Conservation (phyloP, 2,329 filamentous ascomycete species). For the Curvularia spicifera region DNA sequence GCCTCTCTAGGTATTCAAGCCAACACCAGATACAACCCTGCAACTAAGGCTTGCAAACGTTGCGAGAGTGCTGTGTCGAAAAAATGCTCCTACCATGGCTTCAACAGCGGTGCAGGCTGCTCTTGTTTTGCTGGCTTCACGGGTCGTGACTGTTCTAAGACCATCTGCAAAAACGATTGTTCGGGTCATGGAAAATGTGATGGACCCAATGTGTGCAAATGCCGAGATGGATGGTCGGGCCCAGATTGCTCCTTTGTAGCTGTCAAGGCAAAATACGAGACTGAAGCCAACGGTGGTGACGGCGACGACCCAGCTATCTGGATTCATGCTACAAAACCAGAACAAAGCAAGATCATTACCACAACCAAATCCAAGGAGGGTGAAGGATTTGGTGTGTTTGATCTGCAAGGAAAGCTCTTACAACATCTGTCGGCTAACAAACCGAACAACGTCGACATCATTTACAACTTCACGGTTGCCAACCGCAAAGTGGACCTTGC, state of each 20-base stretch:
- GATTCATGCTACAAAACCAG: conserved; percentile 40
- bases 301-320: conserved; percentile 45
- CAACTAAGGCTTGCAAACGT: conserved; percentile 22
- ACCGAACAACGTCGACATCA: conserved; percentile 63
- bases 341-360: conserved; percentile 58
- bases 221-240: conserved; percentile 34
- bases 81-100: conserved; percentile 34
- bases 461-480: conserved; percentile 57
- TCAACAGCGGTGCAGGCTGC: conserved; percentile 18
- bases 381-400: conserved; percentile 59
- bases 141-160: conserved; percentile 29
- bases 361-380: conserved; percentile 60
- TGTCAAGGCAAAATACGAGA: conserved; percentile 41
- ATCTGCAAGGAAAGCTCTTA: conserved; percentile 57
- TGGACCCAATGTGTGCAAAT: conserved; percentile 38
- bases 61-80: conserved; percentile 26
- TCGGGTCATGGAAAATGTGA: conserved; percentile 36
- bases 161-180: conserved; percentile 34
- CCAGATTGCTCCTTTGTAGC: conserved; percentile 40
- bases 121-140: conserved; percentile 37
- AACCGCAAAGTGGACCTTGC: conserved; percentile 56
- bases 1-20: conserved; percentile 22
- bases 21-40: conserved; percentile 32
- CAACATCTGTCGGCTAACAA: conserved; percentile 56
- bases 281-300: conserved; percentile 43